These are phyloP conservation scores for Solanum piurae DNA, from an alignment of 257 asterid genomes.

Conservation along the genomic window DNA sequence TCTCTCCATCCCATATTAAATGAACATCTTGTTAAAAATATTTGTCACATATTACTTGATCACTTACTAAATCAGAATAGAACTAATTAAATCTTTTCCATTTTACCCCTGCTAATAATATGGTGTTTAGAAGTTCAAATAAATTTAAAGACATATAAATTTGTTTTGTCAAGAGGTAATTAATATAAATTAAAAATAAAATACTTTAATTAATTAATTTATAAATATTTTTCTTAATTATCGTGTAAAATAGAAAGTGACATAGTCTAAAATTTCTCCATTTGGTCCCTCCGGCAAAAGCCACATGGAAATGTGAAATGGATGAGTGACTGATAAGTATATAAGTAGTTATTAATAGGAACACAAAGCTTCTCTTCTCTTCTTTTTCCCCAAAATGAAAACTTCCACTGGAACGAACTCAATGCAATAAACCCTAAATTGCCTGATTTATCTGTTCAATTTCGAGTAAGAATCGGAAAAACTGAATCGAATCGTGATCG, in stretches of 20 bases:
- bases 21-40: no score
- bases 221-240: no score
- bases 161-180: no score
- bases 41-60: not conserved
- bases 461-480: not conserved
- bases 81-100: no score
- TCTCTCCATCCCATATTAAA: not conserved
- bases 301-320: not conserved
- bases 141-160: no score
- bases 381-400: not conserved
- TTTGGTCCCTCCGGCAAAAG: not conserved
- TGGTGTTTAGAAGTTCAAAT: no score
- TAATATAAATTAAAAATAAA: no score
- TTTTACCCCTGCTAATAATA: not conserved
- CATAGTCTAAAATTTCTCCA: not conserved
- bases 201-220: no score
- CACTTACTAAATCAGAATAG: no score
- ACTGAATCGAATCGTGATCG: not conserved
- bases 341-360: not conserved
- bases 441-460: not conserved
- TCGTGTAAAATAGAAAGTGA: no score
- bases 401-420: not conserved
- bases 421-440: not conserved
- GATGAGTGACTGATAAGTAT: not conserved
- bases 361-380: not conserved